Base-by-base conservation (phyloP, 2,329 filamentous ascomycete genomes). In the Claviceps purpurea region DNA sequence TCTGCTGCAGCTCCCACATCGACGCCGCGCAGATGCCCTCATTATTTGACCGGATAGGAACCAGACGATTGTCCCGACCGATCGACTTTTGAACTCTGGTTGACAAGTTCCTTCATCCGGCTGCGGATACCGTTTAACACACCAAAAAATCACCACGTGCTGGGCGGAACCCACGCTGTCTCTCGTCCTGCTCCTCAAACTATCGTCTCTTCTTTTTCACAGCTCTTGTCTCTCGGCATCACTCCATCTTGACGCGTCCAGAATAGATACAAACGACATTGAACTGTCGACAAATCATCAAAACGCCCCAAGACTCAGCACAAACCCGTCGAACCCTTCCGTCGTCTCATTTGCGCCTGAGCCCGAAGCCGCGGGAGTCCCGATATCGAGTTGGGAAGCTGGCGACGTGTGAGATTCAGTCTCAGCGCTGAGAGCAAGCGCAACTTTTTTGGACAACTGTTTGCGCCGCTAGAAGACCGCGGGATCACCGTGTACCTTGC, bases 401-500 rank as follows among this genome's bases (percentile, higher is more conserved):
- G 22, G 20, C 42, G 20, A 10, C 42, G 42, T 24, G 42, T 26
- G 22, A 24, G 10, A 43, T 22, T 43, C 11, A 43, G 41, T 6
- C 10, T 43, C 41, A 14, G 42, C 13, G 22, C 24, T 22, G 41
- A 22, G 41, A 22, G 20, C 41, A 22, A 22, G 40, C 11, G 18
- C 18, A 42, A 20, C 8, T 42, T 11, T 22, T 42, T 4, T 8
- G 26, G 26, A 26, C 6, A 26, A 30, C 7, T 30, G 26, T 30
- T 48, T 14, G n/a, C 26, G 18, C 41, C 11, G 34, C 22, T 13
- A 26, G 48, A 42, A 34, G 40, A 53, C 45, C 20, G 77, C 77
- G 73, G 70, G 73, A 54, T 73, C 76, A 40, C 73, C 77, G 22
- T 80, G 77, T 61, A 68, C 71, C 50, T 64, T 80, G 51, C 77